A percentile compares a stretch with the other conserved stretches of the same genome.
Conservation (phyloP, 768 basidiomycete species). For the Panaeolus papilionaceus region DNA sequence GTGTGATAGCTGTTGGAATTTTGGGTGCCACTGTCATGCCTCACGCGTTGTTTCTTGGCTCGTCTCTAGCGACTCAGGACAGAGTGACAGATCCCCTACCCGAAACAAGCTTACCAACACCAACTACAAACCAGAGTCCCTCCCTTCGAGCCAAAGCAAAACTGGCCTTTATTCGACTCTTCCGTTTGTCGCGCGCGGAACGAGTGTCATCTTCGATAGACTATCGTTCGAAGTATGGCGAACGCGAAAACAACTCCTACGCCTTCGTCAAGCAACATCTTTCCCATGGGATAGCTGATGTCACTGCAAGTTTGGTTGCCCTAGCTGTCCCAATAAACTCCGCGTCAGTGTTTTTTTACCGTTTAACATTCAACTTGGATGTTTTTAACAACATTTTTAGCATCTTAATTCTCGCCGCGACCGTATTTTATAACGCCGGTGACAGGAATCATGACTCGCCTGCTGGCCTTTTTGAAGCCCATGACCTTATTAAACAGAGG, state of each 20-base stretch:
- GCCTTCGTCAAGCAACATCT: conserved; percentile 59
- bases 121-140: conserved; percentile 14
- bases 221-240: conserved; percentile 45
- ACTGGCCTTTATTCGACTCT: conserved; percentile 28
- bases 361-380: neutral
- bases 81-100: conserved; percentile 36
- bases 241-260: conserved; percentile 54
- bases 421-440: conserved; percentile 63
- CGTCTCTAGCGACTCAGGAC: conserved; percentile 42
- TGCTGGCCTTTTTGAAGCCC: conserved; percentile 77
- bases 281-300: conserved; percentile 61
- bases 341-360: conserved; percentile 43
- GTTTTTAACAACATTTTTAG: conserved; percentile 36
- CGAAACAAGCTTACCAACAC: conserved; percentile 22
- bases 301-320: conserved; percentile 63
- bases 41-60: conserved; percentile 56
- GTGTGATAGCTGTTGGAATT: conserved; percentile 57
- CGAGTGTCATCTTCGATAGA: conserved; percentile 36
- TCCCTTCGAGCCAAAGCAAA: conserved; percentile 17
- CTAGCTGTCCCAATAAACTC: conserved; percentile 83
- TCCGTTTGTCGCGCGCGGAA: conserved; percentile 39
- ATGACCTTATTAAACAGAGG: conserved; percentile 58
- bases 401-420: conserved; percentile 74
- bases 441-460: conserved; percentile 41
- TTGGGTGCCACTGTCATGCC: conserved; percentile 84